Evolutionary conservation across 495 filamentous ascomycete species (phyloP).

Genomic region (Pseudotulostoma volvatum): DNA sequence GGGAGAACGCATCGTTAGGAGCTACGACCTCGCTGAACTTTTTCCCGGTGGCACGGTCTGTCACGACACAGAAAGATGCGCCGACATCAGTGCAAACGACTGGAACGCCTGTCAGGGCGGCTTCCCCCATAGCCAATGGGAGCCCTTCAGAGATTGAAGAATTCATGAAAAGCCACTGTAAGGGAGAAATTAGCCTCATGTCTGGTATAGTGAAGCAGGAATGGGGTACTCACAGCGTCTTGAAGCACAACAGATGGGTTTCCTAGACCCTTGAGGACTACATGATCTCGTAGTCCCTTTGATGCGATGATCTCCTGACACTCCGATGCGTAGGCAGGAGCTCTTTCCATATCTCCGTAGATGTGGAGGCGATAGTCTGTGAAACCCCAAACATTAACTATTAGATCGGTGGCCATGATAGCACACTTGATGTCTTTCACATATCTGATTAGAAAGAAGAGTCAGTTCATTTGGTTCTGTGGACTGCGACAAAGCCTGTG

Average conservation of each 20-base stretch:
- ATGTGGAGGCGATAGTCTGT: constrained; percentile 45
- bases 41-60: constrained; percentile 38
- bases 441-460: too few species aligned
- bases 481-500: too few species aligned
- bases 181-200: too few species aligned
- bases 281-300: constrained; percentile 38
- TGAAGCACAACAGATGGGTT: constrained; percentile 41
- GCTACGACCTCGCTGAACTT: constrained; percentile 46
- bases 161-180: constrained; percentile 53
- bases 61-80: constrained; percentile 44
- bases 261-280: constrained; percentile 37
- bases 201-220: too few species aligned
- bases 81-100: constrained; percentile 52
- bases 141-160: constrained; percentile 51
- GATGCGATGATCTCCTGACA: constrained; percentile 46
- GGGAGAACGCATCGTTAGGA: constrained; percentile 41
- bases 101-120: constrained; percentile 44
- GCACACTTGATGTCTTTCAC: constrained; percentile 51
- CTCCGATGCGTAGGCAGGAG: constrained; percentile 42
- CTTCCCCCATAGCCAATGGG: constrained; percentile 48
- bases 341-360: constrained; percentile 45
- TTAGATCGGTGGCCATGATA: constrained; percentile 45
- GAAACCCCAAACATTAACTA: constrained; percentile 51
- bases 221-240: too few species aligned
- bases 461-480: too few species aligned